phyloP scores from a whole-genome alignment of 805 yeast genomes.

The Wickerhamiella sergipiensis region DNA sequence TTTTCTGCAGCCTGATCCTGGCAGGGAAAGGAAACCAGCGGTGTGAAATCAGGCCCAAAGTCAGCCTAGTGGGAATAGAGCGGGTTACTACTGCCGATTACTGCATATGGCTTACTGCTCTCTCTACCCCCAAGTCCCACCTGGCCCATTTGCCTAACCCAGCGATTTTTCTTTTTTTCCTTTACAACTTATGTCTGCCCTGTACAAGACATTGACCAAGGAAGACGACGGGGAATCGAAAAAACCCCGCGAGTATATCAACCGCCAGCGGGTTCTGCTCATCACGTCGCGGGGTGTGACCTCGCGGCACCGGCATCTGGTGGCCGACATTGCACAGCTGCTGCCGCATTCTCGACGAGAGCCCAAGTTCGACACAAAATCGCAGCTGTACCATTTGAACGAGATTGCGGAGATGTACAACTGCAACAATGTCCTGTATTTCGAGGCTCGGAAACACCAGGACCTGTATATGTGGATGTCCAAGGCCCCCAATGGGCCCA shows the following conservation, averaged over 20 bases:
- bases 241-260: conserved; percentile 34
- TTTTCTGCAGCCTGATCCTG: neutral
- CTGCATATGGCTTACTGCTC: no score
- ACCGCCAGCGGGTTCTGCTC: conserved; percentile 77
- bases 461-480: conserved; percentile 91
- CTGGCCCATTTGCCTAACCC: neutral
- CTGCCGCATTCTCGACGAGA: conserved; percentile 94
- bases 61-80: no score
- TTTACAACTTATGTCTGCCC: conserved; percentile 42
- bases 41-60: neutral
- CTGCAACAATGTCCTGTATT: conserved; percentile 87
- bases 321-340: conserved; percentile 61
- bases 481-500: conserved; percentile 97
- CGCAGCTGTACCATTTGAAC: conserved; percentile 73
- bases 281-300: conserved; percentile 93
- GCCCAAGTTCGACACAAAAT: conserved; percentile 88
- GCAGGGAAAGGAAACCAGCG: neutral
- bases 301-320: conserved; percentile 85
- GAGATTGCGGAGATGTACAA: conserved; percentile 95
- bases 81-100: no score
- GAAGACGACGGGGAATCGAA: conserved; percentile 12
- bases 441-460: conserved; percentile 91
- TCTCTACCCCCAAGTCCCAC: no score
- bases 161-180: neutral
- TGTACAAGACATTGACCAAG: conserved; percentile 53